Conservation (phyloP, 2,329 filamentous ascomycete species). For the Claviceps quebecensis region DNA sequence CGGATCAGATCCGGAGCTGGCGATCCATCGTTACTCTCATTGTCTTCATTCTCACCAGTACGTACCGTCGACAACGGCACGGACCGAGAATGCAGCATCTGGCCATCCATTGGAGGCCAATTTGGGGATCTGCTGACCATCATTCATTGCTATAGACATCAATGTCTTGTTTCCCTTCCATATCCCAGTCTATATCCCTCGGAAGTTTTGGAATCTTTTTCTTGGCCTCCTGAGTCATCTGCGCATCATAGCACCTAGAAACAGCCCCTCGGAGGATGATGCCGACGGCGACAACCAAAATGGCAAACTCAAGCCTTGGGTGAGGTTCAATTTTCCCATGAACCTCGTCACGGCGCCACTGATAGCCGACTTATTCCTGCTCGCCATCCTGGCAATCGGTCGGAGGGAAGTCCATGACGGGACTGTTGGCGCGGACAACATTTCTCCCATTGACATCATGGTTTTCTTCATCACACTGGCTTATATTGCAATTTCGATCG, state of each 20-base stretch:
- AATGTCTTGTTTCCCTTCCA: slow-evolving; percentile 56
- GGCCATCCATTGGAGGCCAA: not conserved
- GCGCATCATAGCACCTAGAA: slow-evolving; percentile 38
- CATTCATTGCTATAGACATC: slow-evolving; percentile 35
- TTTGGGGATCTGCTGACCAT: not conserved
- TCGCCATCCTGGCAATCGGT: slow-evolving; percentile 56
- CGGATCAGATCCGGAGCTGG: slow-evolving; percentile 43
- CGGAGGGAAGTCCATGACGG: slow-evolving; percentile 53
- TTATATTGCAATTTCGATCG: slow-evolving; percentile 66
- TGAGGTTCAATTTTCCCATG: slow-evolving; percentile 45
- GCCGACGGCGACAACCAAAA: slow-evolving; percentile 12
- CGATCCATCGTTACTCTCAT: slow-evolving; percentile 56
- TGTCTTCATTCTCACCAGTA: slow-evolving; percentile 56
- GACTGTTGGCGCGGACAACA: slow-evolving; percentile 50
- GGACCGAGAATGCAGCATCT: not conserved
- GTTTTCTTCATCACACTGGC: slow-evolving; percentile 59
- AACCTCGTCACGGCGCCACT: slow-evolving; percentile 60
- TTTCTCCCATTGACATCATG: slow-evolving; percentile 60
- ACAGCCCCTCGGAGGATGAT: slow-evolving; percentile 11
- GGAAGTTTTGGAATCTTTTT: slow-evolving; percentile 29
- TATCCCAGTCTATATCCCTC: slow-evolving; percentile 47
- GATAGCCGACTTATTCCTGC: slow-evolving; percentile 55
- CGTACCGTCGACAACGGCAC: slow-evolving; percentile 20
- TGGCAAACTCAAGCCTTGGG: slow-evolving; percentile 24
- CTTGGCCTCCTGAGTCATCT: slow-evolving; percentile 19